phyloP scores from a whole-genome alignment of 176 grass and related monocot species.

The Aegilops umbellulata region DNA sequence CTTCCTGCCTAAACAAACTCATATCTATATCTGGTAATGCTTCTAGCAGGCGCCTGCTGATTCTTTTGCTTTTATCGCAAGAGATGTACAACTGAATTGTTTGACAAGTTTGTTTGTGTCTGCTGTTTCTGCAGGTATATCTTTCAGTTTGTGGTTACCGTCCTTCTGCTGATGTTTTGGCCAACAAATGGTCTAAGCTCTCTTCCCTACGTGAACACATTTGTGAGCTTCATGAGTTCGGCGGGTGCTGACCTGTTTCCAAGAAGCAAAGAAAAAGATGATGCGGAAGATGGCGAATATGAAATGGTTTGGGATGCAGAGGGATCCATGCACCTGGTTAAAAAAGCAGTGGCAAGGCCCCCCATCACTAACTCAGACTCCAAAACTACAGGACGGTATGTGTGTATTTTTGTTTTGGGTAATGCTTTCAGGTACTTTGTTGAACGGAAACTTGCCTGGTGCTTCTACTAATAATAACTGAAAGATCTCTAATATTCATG shows the following conservation, averaged over 20 bases:
- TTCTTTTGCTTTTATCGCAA: conserved; percentile 5
- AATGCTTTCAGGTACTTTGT: background rate
- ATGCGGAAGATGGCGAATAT: conserved; percentile 77
- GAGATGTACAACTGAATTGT: background rate
- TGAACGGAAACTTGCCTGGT: background rate
- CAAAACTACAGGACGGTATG: conserved; percentile 51
- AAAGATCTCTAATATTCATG: background rate
- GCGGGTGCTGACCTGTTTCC: conserved; percentile 57
- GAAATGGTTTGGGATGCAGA: conserved; percentile 97
- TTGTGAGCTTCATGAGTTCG: conserved; percentile 42
- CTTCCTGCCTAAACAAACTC: conserved; percentile 90
- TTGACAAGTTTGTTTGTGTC: conserved; percentile 11
- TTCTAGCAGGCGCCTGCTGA: background rate
- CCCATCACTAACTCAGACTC: conserved; percentile 39
- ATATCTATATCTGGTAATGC: conserved; percentile 88
- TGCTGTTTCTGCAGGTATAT: conserved; percentile 74
- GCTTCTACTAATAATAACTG: background rate
- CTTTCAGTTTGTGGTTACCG: conserved; percentile 62
- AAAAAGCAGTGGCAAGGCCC: conserved; percentile 39
- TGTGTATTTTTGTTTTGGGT: background rate
- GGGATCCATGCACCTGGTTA: conserved; percentile 87
- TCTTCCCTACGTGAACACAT: conserved; percentile 45
- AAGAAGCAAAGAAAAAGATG: conserved; percentile 86
- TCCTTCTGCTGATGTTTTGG: conserved; percentile 70
- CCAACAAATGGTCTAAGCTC: conserved; percentile 84